A percentile compares a stretch with the other conserved stretches of the same genome.
Conservation (phyloP, 176 grass and related monocot species). For the Phoenix dactylifera region DNA sequence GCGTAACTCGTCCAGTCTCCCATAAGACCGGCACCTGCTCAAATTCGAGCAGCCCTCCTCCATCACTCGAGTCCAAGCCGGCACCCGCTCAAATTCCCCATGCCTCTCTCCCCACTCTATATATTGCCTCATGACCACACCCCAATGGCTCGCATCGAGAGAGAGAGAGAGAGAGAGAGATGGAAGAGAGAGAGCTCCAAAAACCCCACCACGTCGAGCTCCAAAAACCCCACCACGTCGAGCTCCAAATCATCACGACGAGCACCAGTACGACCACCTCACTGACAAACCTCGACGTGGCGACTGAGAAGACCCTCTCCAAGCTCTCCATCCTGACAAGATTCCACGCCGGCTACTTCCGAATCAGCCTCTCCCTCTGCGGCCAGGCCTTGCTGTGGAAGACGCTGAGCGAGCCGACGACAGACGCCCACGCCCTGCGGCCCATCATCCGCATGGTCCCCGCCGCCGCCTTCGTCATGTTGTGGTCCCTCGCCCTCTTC, state of each 20-base stretch:
- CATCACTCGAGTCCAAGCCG: no score
- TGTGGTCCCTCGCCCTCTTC: conserved; percentile 17
- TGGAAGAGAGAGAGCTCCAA: no score
- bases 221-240: not conserved
- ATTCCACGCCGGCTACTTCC: conserved; percentile 23
- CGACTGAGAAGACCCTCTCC: not conserved
- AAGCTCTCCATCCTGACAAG: conserved; percentile 4
- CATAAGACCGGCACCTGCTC: no score
- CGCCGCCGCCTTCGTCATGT: conserved; percentile 7
- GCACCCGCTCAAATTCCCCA: no score
- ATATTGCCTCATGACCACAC: no score
- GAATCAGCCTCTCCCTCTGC: conserved; percentile 17
- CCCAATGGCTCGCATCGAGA: no score
- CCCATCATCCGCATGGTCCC: conserved; percentile 2
- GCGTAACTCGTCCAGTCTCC: no score
- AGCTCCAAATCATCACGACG: not conserved
- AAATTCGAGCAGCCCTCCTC: no score
- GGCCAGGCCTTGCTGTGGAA: conserved; percentile 20
- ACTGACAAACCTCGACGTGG: not conserved
- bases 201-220: not conserved
- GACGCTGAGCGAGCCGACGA: conserved; percentile 5
- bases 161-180: no score
- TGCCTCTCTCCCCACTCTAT: no score
- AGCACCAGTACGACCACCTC: not conserved
- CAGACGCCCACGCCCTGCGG: conserved; percentile 4